Evolutionary conservation across 2,329 filamentous ascomycete species (phyloP).

Genomic region (Aspergillus hiratsukae): DNA sequence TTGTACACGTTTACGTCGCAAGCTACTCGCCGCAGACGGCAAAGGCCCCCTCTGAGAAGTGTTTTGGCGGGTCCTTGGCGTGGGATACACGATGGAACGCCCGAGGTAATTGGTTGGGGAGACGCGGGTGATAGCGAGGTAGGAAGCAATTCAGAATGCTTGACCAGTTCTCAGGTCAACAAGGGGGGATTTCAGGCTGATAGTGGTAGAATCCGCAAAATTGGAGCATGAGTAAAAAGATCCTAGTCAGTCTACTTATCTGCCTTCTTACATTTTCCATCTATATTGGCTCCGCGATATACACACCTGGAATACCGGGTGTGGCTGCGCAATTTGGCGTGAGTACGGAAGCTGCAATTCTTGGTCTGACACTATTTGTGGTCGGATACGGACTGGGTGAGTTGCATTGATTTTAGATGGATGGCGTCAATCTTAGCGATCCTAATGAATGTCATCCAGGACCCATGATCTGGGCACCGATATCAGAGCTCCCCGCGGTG

Average conservation of each 20-base stretch:
- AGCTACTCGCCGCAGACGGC: slow-evolving; percentile 2
- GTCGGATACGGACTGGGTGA: slow-evolving; percentile 40
- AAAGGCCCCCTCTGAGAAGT: neutral
- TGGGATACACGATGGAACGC: neutral
- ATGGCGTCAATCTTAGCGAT: neutral
- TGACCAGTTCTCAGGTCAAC: neutral
- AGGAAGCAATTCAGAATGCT: neutral
- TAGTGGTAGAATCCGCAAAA: slow-evolving; percentile 43
- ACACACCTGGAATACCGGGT: slow-evolving; percentile 41
- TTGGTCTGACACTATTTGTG: slow-evolving; percentile 50
- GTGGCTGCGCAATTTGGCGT: slow-evolving; percentile 45
- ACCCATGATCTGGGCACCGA: slow-evolving; percentile 42
- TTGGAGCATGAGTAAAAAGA: slow-evolving; percentile 43
- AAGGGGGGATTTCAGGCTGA: neutral
- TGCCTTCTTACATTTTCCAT: slow-evolving; percentile 46
- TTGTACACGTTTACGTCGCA: slow-evolving; percentile 19
- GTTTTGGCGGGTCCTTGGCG: neutral
- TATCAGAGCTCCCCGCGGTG: slow-evolving; percentile 48
- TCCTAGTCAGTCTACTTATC: slow-evolving; percentile 45
- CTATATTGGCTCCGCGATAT: slow-evolving; percentile 51
- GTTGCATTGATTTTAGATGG: neutral
- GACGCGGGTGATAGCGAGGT: slow-evolving; percentile 15
- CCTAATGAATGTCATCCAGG: slow-evolving; percentile 22
- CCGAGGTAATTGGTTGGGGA: slow-evolving; percentile 15
- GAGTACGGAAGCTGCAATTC: slow-evolving; percentile 41